Evolutionary conservation across 2,329 filamentous ascomycete species (phyloP).

Genomic region (Chrysosporium keratinophilum): DNA sequence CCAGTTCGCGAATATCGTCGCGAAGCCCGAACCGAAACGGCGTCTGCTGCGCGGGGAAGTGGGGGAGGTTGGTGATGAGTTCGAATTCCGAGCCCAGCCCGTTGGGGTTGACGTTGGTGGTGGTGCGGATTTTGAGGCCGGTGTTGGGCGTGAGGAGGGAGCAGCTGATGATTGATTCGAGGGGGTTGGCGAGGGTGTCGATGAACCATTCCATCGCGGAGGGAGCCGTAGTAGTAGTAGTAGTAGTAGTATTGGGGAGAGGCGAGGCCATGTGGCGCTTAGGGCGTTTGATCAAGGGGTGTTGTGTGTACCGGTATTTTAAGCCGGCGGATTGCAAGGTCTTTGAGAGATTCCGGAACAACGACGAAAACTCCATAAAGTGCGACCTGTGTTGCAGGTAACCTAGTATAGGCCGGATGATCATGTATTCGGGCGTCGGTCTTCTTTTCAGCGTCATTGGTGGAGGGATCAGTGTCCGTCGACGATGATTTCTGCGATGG

Average conservation of each 20-base stretch:
- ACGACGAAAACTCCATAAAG: conserved; percentile 27
- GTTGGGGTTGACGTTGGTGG: conserved; percentile 26
- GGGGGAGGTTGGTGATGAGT: conserved; percentile 26
- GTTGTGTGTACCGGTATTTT: conserved; percentile 21
- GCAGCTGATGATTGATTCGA: conserved; percentile 36
- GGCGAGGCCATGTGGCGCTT: too few relatives aligned
- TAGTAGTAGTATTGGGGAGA: too few relatives aligned
- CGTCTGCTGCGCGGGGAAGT: conserved; percentile 21
- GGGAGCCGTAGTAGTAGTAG: too few relatives aligned
- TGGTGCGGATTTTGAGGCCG: conserved; percentile 31
- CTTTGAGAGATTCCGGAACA: conserved; percentile 24
- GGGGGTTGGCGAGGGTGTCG: conserved; percentile 32
- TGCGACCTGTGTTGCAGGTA: conserved; percentile 42
- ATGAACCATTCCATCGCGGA: conserved; percentile 34
- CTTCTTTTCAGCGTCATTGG: conserved; percentile 45
- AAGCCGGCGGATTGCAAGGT: conserved; percentile 28
- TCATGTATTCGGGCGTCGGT: conserved; percentile 42
- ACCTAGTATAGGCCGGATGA: conserved; percentile 50
- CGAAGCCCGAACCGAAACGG: conserved; percentile 27
- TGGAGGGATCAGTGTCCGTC: conserved; percentile 53
- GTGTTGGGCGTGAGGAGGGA: conserved; percentile 27
- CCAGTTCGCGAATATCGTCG: conserved; percentile 27
- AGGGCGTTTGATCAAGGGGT: conserved; percentile 10
- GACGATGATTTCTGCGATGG: conserved; percentile 62
- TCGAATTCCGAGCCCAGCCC: conserved; percentile 33